Evolutionary conservation across 441 rosid genomes (phyloP).

Genomic region (Rhodomyrtus psidioides): DNA sequence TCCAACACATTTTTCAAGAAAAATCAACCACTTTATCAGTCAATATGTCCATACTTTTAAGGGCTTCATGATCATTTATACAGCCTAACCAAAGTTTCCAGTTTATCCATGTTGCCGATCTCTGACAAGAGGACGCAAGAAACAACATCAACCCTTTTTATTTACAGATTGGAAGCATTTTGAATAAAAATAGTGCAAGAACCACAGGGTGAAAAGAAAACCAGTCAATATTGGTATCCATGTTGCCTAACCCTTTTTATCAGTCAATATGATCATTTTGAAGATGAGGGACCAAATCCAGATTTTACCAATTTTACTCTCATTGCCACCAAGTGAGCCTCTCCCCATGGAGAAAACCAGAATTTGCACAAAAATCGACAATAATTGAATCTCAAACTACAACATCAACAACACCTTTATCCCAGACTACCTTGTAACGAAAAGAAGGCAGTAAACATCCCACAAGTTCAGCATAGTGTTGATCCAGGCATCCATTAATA

Average conservation of each 20-base stretch:
- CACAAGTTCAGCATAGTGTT: neutral
- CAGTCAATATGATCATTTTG: too few species aligned
- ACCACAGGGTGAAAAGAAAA: neutral
- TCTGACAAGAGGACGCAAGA: neutral
- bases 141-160: neutral
- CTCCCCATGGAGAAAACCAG: neutral
- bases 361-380: neutral
- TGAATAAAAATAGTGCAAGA: neutral
- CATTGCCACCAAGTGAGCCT: neutral
- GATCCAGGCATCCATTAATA: neutral
- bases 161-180: neutral
- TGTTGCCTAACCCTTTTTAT: too few species aligned
- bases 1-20: neutral
- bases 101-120: neutral
- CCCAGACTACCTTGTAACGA: neutral
- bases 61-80: neutral
- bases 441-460: neutral
- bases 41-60: neutral
- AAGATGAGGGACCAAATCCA: neutral
- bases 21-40: neutral
- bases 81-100: neutral
- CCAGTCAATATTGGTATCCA: too few species aligned
- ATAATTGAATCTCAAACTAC: neutral
- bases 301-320: neutral
- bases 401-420: too few species aligned